Base-by-base conservation (phyloP, 805 yeast species). In the Lachancea thermotolerans region DNA sequence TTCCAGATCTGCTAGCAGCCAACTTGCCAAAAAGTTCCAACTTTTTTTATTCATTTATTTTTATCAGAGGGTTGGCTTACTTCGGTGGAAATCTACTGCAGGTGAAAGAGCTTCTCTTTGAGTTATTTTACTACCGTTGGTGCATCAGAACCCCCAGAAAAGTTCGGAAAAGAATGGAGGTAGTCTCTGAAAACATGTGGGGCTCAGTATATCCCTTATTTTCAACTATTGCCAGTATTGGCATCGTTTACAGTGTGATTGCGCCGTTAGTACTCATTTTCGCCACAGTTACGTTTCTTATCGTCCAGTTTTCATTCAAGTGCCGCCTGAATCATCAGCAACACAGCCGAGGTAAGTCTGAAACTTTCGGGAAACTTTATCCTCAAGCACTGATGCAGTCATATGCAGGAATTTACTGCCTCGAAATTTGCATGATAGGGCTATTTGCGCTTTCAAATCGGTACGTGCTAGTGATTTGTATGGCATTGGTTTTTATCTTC, bases 21-120 rank as follows among this genome's bases (percentile, higher is more conserved):
- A 85, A 88, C 54, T 70, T 90, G 31, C 96, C 96, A 0, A 85
- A 84, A 57, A 85, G 95, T 18, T 82, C 96, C 1, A 85, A 82
- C 37, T 89, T 90, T 58, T 90, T 89, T 66, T 82, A 82, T 60
- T 84, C 90, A 2, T 87, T 82, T 56, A 68, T 88, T 33, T 66
- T 86, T 0, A 70, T 89, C 30, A 81, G 85, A 62, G 91, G 95
- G 0, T 66, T 89, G 45, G 77, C 90, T 1, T 78, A 84, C 44
- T 77, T 83, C 50, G 95, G 95, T 0, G 79, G 78, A 46, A 79
- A 79, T 48, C 69, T 90, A 35, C 57, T 89, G 33, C 81, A 85
- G 55, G 65, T 78, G 14, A 75, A 72, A 44, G 74, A 72, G 15
- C 68, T 89, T 35, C 48, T 77, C 4, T 58, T 67, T 18, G 67